Percentiles rank a stretch among this genome's conserved stretches.
Conservation (phyloP, 768 basidiomycete genomes). For the Naganishia friedmannii region DNA sequence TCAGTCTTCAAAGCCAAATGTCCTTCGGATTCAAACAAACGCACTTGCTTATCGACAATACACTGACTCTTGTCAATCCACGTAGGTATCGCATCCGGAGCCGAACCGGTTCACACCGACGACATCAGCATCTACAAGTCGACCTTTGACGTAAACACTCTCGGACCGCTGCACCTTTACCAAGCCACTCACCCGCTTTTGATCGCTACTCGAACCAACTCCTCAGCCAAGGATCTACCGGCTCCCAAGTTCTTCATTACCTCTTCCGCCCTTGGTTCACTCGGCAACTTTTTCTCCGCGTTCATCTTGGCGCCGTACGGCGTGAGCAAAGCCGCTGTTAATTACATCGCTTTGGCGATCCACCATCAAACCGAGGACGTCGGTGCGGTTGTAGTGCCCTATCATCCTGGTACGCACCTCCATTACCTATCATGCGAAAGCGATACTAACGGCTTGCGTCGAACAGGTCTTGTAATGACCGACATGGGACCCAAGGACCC, state of each 20-base stretch:
- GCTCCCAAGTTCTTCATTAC: conserved; percentile 33
- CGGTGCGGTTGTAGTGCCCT: conserved; percentile 4
- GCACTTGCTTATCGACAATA: not conserved
- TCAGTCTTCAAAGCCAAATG: conserved; percentile 4
- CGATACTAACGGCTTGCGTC: not conserved
- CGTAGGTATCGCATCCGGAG: not conserved
- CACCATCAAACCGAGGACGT: conserved; percentile 21
- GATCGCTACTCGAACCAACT: not conserved
- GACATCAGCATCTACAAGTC: not conserved
- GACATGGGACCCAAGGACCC: conserved; percentile 6
- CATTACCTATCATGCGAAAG: not conserved
- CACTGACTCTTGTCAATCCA: not conserved
- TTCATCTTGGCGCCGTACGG: conserved; percentile 25
- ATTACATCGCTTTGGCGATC: conserved; percentile 32
- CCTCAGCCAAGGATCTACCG: not conserved
- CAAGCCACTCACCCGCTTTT: conserved; percentile 28
- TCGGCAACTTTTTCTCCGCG: not conserved
- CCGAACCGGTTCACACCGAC: not conserved
- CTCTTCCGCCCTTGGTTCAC: conserved; percentile 15
- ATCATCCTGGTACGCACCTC: conserved; percentile 18
- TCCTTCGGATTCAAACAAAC: not conserved
- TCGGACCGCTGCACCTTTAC: conserved; percentile 31
- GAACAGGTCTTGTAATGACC: conserved; percentile 16
- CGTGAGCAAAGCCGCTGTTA: conserved; percentile 31
- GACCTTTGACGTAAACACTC: conserved; percentile 27